Base-by-base conservation (phyloP, 176 grass and related monocot genomes). In the Miscanthus lutarioriparius region DNA sequence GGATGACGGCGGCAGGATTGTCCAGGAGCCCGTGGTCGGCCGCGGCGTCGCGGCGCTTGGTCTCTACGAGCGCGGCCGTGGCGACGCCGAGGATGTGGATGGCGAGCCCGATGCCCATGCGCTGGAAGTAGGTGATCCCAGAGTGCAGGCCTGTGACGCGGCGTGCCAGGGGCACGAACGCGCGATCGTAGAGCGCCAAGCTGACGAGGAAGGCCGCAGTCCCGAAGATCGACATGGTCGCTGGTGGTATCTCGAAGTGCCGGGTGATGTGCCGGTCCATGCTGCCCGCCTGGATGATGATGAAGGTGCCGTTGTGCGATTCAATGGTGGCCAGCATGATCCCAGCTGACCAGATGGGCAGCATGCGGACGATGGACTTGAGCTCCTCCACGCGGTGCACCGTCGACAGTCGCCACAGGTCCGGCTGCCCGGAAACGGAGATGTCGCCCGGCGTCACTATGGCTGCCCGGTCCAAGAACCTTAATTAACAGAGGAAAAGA, bases 331-430 rank as follows among this genome's bases (percentile, higher is more conserved):
- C 15, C 9, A 90, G 62, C 30, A 93, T 5, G 85, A 93, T 86
- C 0, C 88, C 86, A 36, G 84, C 83, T 2, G 91, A 84, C 94
- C 94, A 97, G 75, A 97, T 92, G 20, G 94, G 94, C 20, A 97
- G 87, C 85, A 94, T 15, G 6, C 94, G 87, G 30, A 97, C 49
- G 76, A 97, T 78, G 23, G 89, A 94, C 80, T 97, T 97, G 70
- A 97, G 80, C 85, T 97, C 94, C 83, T 97, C 94, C n/a, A 94
- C 85, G 23, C 94, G 91, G 87, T 94, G 94, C 36, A 92, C 91
- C 14, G 94, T 94, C 20, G 91, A 84, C 22, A 97, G 54, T 1
- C 87, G 74, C 91, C 91, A 97, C 27, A 84, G 87, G 56, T 89
- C 38, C 43, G 85, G 89, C 63, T 62, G 0, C 33, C 91, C 87